A percentile compares a stretch with the other conserved stretches of the same genome.
Evolutionary conservation across 768 basidiomycete species (phyloP).

Genomic region (Suillus lakei): DNA sequence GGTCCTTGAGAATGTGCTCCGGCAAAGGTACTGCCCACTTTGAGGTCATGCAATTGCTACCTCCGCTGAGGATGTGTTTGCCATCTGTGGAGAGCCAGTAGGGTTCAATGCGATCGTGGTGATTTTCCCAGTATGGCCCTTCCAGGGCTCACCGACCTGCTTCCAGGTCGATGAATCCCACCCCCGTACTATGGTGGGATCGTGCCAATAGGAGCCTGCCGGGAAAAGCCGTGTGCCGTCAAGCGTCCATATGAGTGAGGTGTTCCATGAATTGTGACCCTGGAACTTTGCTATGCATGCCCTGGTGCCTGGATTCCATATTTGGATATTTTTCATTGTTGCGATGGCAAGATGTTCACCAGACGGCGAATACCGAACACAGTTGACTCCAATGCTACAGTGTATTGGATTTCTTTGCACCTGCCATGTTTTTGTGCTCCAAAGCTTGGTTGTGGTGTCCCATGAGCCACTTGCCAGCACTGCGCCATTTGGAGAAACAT

Average conservation of each 20-base stretch:
- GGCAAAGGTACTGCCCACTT: background rate
- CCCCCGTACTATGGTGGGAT: background rate
- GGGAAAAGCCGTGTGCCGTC: background rate
- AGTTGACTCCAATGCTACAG: too few species aligned
- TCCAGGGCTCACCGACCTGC: background rate
- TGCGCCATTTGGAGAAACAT: background rate
- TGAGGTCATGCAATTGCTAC: background rate
- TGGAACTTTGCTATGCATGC: background rate
- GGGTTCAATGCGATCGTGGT: background rate
- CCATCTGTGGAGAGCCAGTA: background rate
- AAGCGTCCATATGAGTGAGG: background rate
- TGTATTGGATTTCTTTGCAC: too few species aligned
- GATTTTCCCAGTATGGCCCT: background rate
- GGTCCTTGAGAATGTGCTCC: background rate
- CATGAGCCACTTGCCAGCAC: background rate
- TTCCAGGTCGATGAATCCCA: background rate
- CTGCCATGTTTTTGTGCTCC: background rate
- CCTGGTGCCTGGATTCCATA: background rate
- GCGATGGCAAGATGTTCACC: background rate
- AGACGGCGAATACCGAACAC: too few species aligned
- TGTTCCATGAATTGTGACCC: background rate
- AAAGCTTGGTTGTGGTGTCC: background rate
- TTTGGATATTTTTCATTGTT: background rate
- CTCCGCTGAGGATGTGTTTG: background rate
- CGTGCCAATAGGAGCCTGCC: fast-evolving